A percentile compares a stretch with the other conserved stretches of the same genome.
These are phyloP conservation scores for Mycosarcoma maydis DNA, from an alignment of 1,284 basidiomycete species.

Conservation along the genomic window DNA sequence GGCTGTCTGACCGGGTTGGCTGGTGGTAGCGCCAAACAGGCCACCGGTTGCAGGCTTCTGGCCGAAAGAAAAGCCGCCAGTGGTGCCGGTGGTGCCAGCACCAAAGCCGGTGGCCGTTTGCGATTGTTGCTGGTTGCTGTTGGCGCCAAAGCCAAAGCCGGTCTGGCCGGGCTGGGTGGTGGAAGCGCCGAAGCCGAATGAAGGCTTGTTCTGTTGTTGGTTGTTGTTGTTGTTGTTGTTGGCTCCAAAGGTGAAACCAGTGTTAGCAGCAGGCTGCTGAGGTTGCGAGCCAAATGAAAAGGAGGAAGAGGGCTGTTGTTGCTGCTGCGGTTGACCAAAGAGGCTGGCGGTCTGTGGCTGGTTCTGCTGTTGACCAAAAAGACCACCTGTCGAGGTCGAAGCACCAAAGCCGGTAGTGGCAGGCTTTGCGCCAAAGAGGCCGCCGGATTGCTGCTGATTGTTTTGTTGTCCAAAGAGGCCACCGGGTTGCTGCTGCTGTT, in stretches of 20 bases:
- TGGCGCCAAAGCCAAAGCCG: constrained; percentile 47
- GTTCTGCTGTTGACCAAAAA: constrained; percentile 60
- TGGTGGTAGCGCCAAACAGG: constrained; percentile 70
- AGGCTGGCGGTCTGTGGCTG: constrained; percentile 58
- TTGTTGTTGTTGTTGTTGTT: constrained; percentile 42
- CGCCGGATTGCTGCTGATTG: constrained; percentile 65
- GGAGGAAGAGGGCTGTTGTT: constrained; percentile 44
- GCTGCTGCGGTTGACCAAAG: constrained; percentile 59
- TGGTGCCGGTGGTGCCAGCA: constrained; percentile 33
- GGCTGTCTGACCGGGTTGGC: constrained; percentile 43
- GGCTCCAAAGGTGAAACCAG: constrained; percentile 53
- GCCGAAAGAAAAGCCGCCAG: constrained; percentile 54
- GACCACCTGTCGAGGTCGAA: constrained; percentile 54
- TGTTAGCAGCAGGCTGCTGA: constrained; percentile 54
- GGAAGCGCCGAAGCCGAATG: constrained; percentile 52
- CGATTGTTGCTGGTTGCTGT: constrained; percentile 32
- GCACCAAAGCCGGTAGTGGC: constrained; percentile 50
- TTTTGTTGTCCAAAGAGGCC: constrained; percentile 66
- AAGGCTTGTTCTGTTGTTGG: constrained; percentile 50
- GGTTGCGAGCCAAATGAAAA: constrained; percentile 64
- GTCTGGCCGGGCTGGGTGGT: constrained; percentile 40
- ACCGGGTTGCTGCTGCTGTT: constrained; percentile 54
- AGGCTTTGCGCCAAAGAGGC: constrained; percentile 66
- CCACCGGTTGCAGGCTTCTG: constrained; percentile 64
- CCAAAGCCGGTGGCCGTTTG: constrained; percentile 44